These are phyloP conservation scores for Talaromyces islandicus DNA, from an alignment of 2,329 filamentous ascomycete genomes.

Conservation along the genomic window DNA sequence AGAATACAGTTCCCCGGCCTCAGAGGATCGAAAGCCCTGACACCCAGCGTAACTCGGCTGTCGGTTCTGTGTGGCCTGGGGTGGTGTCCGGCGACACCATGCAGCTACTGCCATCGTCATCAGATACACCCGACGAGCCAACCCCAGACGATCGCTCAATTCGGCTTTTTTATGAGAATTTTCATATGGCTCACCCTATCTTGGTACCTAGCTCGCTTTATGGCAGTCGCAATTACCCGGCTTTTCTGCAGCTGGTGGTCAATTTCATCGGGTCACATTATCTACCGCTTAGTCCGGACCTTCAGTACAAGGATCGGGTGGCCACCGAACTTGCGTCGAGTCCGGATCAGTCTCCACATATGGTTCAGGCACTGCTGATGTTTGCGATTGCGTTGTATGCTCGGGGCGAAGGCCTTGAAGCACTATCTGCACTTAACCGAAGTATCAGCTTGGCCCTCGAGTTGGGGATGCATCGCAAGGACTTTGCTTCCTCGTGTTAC, in stretches of 20 bases:
- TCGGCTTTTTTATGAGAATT: constrained; percentile 48
- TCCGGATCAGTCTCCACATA: constrained; percentile 23
- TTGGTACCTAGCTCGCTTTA: constrained; percentile 41
- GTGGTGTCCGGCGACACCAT: background rate
- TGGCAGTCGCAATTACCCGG: constrained; percentile 35
- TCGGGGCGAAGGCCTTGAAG: constrained; percentile 27
- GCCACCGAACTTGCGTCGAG: constrained; percentile 18
- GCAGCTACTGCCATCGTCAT: background rate
- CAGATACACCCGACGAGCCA: background rate
- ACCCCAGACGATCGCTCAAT: constrained; percentile 30
- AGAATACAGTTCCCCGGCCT: background rate
- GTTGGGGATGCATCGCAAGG: constrained; percentile 64
- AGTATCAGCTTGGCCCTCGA: constrained; percentile 66
- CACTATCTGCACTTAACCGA: constrained; percentile 46
- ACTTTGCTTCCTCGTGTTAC: constrained; percentile 42
- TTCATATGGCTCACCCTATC: constrained; percentile 50
- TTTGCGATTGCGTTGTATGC: constrained; percentile 31
- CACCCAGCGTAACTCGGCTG: background rate
- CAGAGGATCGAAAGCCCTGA: background rate
- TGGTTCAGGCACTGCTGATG: constrained; percentile 33
- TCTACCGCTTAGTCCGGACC: constrained; percentile 25
- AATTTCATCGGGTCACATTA: constrained; percentile 47
- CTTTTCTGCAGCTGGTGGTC: constrained; percentile 44
- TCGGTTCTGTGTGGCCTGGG: background rate
- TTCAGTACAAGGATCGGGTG: constrained; percentile 22